These are phyloP conservation scores for Penicillium hordei DNA, from an alignment of 2,329 filamentous ascomycete genomes.

Conservation along the genomic window DNA sequence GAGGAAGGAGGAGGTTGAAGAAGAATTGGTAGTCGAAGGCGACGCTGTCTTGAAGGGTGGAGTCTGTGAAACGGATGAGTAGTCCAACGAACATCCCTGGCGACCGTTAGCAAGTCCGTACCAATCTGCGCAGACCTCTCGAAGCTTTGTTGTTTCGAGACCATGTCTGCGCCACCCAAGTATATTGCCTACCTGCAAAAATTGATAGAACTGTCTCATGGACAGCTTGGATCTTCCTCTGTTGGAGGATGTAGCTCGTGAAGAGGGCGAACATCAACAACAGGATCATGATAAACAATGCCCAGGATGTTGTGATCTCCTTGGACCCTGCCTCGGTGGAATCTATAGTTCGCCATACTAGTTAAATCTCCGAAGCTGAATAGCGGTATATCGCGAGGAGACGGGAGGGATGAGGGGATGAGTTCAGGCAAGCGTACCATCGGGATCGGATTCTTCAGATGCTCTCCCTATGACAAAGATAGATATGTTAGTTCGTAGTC, in stretches of 20 bases:
- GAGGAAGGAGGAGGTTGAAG: conserved; percentile 97
- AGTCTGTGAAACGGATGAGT: conserved; percentile 76
- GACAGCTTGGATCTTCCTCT: conserved; percentile 94
- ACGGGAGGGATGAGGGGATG: conserved; percentile 10
- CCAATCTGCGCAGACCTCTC: background rate
- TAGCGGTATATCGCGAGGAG: conserved; percentile 2
- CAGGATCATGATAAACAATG: conserved; percentile 92
- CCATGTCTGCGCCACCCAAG: background rate
- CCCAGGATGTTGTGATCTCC: conserved; percentile 95
- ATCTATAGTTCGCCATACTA: conserved; percentile 41
- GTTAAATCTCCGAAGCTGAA: conserved; percentile 17
- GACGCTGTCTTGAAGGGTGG: conserved; percentile 83
- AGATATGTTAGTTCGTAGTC: conserved; percentile 19
- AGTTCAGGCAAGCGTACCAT: conserved; percentile 34
- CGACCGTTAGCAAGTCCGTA: conserved; percentile 11
- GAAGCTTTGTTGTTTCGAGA: background rate
- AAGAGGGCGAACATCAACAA: conserved; percentile 93
- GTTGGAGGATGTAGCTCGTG: conserved; percentile 93
- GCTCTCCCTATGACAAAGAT: conserved; percentile 33
- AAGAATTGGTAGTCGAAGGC: conserved; percentile 99
- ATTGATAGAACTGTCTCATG: conserved; percentile 99
- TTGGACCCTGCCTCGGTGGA: conserved; percentile 81
- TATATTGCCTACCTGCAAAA: conserved; percentile 69
- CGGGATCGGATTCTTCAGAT: conserved; percentile 39
- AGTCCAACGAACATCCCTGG: conserved; percentile 93